These are phyloP conservation scores for Colletotrichum tabaci DNA, from an alignment of 2,329 filamentous ascomycete species.

Conservation along the genomic window DNA sequence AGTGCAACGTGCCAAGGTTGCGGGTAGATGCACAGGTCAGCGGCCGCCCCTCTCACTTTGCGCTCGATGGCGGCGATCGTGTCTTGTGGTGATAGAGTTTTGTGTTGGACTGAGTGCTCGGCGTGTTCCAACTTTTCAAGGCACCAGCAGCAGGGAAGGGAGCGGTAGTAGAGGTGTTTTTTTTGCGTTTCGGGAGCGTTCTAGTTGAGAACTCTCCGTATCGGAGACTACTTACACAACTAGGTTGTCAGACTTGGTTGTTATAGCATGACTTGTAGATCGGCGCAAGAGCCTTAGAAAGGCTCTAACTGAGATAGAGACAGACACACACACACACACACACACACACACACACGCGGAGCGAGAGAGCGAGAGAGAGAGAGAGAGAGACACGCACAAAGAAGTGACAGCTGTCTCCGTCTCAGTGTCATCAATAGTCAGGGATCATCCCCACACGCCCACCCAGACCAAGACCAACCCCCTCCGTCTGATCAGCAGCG, in stretches of 20 bases:
- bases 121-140: not conserved
- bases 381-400: not conserved
- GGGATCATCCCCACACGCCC: not conserved
- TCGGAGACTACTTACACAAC: not conserved
- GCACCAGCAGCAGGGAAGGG: not conserved
- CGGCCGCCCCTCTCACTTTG: constrained; percentile 1
- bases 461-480: not conserved
- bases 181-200: not conserved
- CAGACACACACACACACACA: too few relatives aligned
- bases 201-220: not conserved
- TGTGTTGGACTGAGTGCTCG: not conserved
- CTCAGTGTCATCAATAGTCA: not conserved
- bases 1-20: constrained; percentile 37
- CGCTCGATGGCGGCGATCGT: not conserved
- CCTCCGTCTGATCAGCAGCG: constrained; percentile 23
- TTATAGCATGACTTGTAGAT: too few relatives aligned
- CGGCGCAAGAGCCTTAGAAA: too few relatives aligned
- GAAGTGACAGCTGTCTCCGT: constrained; percentile 2
- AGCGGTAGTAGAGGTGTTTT: not conserved
- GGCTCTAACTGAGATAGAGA: too few relatives aligned
- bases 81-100: constrained; percentile 1
- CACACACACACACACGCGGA: too few relatives aligned
- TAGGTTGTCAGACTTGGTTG: too few relatives aligned
- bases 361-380: too few relatives aligned
- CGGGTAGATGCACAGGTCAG: constrained; percentile 14